phyloP scores from a whole-genome alignment of 768 basidiomycete species.

The Mycena belliarum region DNA sequence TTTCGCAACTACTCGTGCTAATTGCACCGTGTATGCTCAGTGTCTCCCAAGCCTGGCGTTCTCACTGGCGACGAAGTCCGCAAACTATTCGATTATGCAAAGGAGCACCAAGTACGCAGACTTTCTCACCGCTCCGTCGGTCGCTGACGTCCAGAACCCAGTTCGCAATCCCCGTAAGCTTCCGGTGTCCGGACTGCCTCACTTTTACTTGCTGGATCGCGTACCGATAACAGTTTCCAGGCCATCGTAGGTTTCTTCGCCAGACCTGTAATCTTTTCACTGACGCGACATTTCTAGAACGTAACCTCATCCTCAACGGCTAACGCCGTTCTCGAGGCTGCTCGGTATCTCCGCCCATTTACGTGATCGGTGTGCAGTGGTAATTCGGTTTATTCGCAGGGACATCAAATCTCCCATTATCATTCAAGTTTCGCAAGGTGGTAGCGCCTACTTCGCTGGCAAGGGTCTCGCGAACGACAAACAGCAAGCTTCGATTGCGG shows the following conservation, averaged over 20 bases:
- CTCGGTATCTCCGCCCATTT: slow-evolving; percentile 54
- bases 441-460: slow-evolving; percentile 93
- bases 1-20: slow-evolving; percentile 28
- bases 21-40: slow-evolving; percentile 8
- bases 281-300: slow-evolving; percentile 55
- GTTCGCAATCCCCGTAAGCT: slow-evolving; percentile 83
- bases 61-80: slow-evolving; percentile 93
- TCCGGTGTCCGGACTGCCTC: slow-evolving; percentile 20
- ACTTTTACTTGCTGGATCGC: background rate
- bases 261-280: slow-evolving; percentile 9
- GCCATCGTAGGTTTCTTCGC: slow-evolving; percentile 65
- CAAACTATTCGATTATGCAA: slow-evolving; percentile 94
- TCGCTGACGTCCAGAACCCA: slow-evolving; percentile 28
- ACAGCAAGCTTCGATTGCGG: slow-evolving; percentile 93
- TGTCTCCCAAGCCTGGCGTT: slow-evolving; percentile 73
- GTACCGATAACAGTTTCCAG: slow-evolving; percentile 38
- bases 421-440: slow-evolving; percentile 96
- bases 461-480: slow-evolving; percentile 95
- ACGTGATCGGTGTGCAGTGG: background rate
- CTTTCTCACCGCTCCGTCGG: slow-evolving; percentile 3
- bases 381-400: slow-evolving; percentile 38
- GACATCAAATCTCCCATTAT: slow-evolving; percentile 98
- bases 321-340: slow-evolving; percentile 94
- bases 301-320: slow-evolving; percentile 95
- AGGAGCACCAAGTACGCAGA: slow-evolving; percentile 73